These are phyloP conservation scores for Dictyostelium intermedium DNA, from an alignment of 78 protist genomes.

Conservation along the genomic window DNA sequence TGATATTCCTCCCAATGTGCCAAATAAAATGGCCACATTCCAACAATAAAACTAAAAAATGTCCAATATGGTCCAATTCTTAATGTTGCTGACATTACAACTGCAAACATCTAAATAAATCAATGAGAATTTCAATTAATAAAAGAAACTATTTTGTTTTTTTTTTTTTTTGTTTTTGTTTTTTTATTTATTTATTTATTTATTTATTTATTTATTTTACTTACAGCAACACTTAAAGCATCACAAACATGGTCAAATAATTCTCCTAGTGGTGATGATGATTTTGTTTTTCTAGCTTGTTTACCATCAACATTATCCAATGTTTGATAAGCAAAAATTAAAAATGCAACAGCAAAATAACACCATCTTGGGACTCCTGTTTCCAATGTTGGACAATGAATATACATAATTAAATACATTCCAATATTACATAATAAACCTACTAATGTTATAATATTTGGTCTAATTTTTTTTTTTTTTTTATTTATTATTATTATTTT, in stretches of 20 bases:
- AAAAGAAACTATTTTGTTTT: neutral
- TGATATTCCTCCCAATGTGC: conserved; percentile 87
- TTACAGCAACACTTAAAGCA: conserved; percentile 73
- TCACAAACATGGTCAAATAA: conserved; percentile 90
- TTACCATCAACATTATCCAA: conserved; percentile 92
- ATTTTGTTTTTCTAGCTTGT: conserved; percentile 87
- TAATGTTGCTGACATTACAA: conserved; percentile 71
- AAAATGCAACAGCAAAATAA: conserved; percentile 70
- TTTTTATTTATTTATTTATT: neutral
- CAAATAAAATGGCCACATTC: conserved; percentile 77
- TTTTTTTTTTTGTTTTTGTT: neutral
- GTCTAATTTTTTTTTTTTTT: neutral
- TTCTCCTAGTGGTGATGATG: conserved; percentile 90
- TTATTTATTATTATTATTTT: neutral
- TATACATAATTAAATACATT: conserved; percentile 60
- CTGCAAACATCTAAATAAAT: conserved; percentile 52
- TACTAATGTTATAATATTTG: conserved; percentile 32
- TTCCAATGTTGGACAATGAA: conserved; percentile 35
- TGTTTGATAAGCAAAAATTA: conserved; percentile 81
- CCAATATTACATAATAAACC: conserved; percentile 75
- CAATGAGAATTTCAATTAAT: neutral
- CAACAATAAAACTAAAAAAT: conserved; percentile 44
- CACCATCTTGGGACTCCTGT: conserved; percentile 74
- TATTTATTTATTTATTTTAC: neutral
- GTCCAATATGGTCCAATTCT: conserved; percentile 76